These are phyloP conservation scores for Cordyceps javanica DNA, from an alignment of 2,329 filamentous ascomycete species.

Conservation along the genomic window DNA sequence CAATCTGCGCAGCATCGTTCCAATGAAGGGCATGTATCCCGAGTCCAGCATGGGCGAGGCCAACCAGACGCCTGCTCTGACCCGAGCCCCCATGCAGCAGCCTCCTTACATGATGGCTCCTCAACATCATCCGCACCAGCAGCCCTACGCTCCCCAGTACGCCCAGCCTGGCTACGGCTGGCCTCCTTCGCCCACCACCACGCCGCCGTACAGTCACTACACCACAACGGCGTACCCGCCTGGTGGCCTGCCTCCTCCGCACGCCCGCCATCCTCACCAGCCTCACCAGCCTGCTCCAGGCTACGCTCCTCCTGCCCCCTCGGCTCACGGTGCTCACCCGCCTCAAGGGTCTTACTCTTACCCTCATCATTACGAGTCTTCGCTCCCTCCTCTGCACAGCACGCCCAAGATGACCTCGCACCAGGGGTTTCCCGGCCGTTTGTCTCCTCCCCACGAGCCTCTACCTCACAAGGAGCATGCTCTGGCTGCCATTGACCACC, in stretches of 20 bases:
- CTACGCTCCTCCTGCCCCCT: conserved; percentile 18
- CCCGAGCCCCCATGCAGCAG: conserved; percentile 61
- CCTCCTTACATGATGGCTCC: conserved; percentile 32
- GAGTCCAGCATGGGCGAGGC: conserved; percentile 89
- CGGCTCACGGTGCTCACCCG: conserved; percentile 20
- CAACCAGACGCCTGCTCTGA: conserved; percentile 73
- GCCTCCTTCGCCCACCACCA: conserved; percentile 51
- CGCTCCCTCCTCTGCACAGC: conserved; percentile 31
- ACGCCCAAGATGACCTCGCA: conserved; percentile 26
- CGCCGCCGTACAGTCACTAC: conserved; percentile 47
- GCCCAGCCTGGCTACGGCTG: conserved; percentile 42
- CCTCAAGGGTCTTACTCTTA: conserved; percentile 26
- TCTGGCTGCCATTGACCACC: conserved; percentile 26
- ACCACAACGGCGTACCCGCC: conserved; percentile 31
- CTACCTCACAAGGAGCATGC: conserved; percentile 40
- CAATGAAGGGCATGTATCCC: conserved; percentile 92
- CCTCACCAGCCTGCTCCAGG: conserved; percentile 17
- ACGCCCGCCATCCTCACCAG: neutral
- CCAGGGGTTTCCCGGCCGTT: conserved; percentile 27
- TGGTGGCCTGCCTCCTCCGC: conserved; percentile 9
- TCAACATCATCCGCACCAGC: conserved; percentile 27
- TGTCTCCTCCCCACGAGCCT: conserved; percentile 34
- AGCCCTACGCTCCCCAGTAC: conserved; percentile 35
- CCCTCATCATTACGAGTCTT: conserved; percentile 26
- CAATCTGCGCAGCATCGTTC: conserved; percentile 71